Base-by-base conservation (phyloP, 768 basidiomycete species). In the Kwoniella newhampshirensis region DNA sequence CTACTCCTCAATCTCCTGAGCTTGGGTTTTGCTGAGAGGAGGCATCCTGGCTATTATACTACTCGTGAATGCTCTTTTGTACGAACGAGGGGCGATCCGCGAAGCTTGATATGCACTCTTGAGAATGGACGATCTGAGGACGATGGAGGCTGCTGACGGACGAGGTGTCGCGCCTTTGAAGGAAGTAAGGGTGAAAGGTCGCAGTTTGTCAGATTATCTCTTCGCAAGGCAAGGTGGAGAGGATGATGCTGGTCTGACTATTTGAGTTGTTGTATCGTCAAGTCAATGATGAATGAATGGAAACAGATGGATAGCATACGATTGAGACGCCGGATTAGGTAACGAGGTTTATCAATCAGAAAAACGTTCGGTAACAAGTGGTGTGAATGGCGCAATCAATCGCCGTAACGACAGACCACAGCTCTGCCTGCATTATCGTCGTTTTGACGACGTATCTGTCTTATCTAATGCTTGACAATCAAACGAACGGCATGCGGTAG, bases 1-100 rank as follows among this genome's bases (percentile, higher is more conserved):
- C 69, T 75, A 75, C 48, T 75, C 67, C 30, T 61, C 60, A 12
- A 59, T 40, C 27, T 73, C 58, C 35, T 69, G 51, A 15, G 70
- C 67, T 25, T 71, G 59, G 27, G 59, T 57, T 36, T 67, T 67
- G 30, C 54, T 59, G 27, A 75, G 47, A 49, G 74, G 74, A 61
- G 74, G 74, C 74, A 75, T 75, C 12, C 54, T 70, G 41, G 40
- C 46, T 37, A 56, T 20, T 41, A 12, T 50, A 50, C 35, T 52
- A 28, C 54, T 26, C 3, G 39, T 37, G 52, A 67, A 63, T 9
- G 46, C 15, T 32, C 56, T 42, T 11, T 9, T 13, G 17, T 20
- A n/a, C n/a, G n/a, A n/a, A n/a, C n/a, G n/a, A n/a, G n/a, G n/a
- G n/a, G n/a, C n/a, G n/a, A n/a, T n/a, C n/a, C n/a, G n/a, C n/a